These are phyloP conservation scores for Calonectria honghensis DNA, from an alignment of 2,329 filamentous ascomycete genomes.

Conservation along the genomic window DNA sequence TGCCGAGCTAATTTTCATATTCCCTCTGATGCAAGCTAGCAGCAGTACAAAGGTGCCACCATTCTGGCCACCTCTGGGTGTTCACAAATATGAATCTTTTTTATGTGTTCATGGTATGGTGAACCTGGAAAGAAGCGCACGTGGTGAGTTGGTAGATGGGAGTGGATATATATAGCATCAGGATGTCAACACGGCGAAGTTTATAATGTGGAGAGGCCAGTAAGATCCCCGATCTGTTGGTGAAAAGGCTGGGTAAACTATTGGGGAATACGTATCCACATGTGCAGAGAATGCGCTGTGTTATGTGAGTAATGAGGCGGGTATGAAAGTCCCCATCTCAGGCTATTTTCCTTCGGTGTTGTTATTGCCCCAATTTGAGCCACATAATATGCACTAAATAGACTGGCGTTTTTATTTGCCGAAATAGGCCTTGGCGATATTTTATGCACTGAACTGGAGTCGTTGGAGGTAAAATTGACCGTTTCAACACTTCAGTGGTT, in stretches of 20 bases:
- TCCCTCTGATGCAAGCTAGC: neutral
- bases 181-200: constrained; percentile 68
- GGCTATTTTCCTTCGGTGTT: neutral
- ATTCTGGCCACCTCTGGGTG: constrained; percentile 62
- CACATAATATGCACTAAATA: neutral
- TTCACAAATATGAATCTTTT: constrained; percentile 49
- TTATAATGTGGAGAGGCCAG: constrained; percentile 74
- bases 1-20: neutral
- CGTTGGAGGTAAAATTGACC: neutral
- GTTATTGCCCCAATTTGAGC: neutral
- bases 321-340: neutral
- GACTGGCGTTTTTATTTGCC: neutral
- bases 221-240: constrained; percentile 66
- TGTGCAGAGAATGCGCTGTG: neutral
- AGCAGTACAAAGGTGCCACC: constrained; percentile 30
- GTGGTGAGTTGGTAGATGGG: constrained; percentile 59
- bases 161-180: constrained; percentile 47
- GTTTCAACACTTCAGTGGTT: neutral
- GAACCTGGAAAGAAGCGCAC: constrained; percentile 64
- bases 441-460: neutral
- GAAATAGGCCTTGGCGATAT: neutral
- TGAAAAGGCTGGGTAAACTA: constrained; percentile 66
- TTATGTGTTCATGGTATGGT: constrained; percentile 53
- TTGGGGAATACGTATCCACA: constrained; percentile 66
- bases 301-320: neutral